phyloP scores from a whole-genome alignment of 2,329 filamentous ascomycete genomes.

The Daldinia sp. region DNA sequence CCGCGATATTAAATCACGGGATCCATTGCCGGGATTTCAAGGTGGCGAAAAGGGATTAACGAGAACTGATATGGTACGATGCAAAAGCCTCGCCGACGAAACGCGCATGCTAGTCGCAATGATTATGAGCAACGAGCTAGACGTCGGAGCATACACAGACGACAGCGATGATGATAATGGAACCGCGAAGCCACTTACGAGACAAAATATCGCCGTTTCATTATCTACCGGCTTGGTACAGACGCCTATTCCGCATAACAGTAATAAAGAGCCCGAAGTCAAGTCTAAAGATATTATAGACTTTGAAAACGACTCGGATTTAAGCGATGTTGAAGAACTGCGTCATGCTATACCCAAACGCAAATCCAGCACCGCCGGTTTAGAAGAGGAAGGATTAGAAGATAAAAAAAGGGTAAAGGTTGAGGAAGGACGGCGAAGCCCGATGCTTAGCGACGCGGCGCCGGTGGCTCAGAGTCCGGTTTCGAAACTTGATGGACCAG shows the following conservation, averaged over 20 bases:
- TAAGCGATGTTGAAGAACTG: slow-evolving; percentile 3
- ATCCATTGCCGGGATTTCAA: slow-evolving; percentile 75
- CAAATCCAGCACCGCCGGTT: slow-evolving; percentile 32
- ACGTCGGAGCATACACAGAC: slow-evolving; percentile 55
- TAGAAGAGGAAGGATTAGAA: slow-evolving; percentile 15
- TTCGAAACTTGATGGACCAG: slow-evolving; percentile 4
- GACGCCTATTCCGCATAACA: background rate
- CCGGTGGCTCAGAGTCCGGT: slow-evolving; percentile 4
- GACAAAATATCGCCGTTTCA: slow-evolving; percentile 18
- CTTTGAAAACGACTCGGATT: slow-evolving; percentile 25
- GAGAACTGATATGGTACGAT: slow-evolving; percentile 84
- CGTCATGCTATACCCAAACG: slow-evolving; percentile 33
- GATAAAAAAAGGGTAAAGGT: slow-evolving; percentile 37
- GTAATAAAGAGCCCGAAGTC: slow-evolving; percentile 3
- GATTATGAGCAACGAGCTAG: slow-evolving; percentile 65
- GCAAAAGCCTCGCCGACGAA: slow-evolving; percentile 81
- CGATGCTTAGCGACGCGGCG: slow-evolving; percentile 20
- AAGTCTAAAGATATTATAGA: slow-evolving; percentile 28
- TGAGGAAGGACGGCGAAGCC: slow-evolving; percentile 29
- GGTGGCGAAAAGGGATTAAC: slow-evolving; percentile 73
- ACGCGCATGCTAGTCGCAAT: slow-evolving; percentile 76
- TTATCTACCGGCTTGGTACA: slow-evolving; percentile 26
- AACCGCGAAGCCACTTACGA: background rate
- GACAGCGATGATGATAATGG: slow-evolving; percentile 49
- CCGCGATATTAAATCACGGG: slow-evolving; percentile 70